Base-by-base conservation (phyloP, 1,139 yeast genomes). In the Pichia kudriavzevii region DNA sequence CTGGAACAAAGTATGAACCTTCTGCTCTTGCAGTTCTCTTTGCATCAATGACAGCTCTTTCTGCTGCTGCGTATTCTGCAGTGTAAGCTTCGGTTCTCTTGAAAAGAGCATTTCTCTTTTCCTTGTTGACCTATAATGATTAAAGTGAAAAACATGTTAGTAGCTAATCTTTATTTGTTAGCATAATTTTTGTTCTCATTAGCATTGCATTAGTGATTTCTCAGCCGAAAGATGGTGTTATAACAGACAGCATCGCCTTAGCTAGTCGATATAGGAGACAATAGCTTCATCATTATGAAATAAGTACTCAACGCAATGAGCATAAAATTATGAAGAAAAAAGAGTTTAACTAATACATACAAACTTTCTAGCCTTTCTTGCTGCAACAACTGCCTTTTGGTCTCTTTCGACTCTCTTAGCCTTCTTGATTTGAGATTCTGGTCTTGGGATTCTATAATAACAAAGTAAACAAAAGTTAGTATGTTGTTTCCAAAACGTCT, bases 151-250 rank as follows among this genome's bases (percentile, higher is more conserved):
- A 10, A 13, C 15, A 32, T 28, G 42, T 35, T 35, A 35, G 38
- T 39, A 34, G 10, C 7, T 21, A 9, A 10, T 16, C 15, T 26
- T 18, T 4, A 17, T 8, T 20, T 20, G 22, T 20, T 20, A 10
- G 10, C 7, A 10, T 20, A 8, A 10, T 20, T 24, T 29, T 28
- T 12, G 26, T 23, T 30, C n/a, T 25, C 22, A 6, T 31, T 11
- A 14, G 12, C 17, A 20, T 16, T 22, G 10, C 8, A 18, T 24
- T 2, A 22, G 32, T 12, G 11, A 20, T 32, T 16, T 31, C 31
- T 87, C 96, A 87, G 97, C 94, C 94, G 97, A 87, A 87, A 87
- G 97, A 87, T 87, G 96, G 97, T 87, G 85, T 79, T 80, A 81
- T 66, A 72, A 76, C 79, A 64, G 88, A 84, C 95, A 79, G 64